Evolutionary conservation across 2,329 filamentous ascomycete species (phyloP).

Genomic region (Geoglossum cookeanum): DNA sequence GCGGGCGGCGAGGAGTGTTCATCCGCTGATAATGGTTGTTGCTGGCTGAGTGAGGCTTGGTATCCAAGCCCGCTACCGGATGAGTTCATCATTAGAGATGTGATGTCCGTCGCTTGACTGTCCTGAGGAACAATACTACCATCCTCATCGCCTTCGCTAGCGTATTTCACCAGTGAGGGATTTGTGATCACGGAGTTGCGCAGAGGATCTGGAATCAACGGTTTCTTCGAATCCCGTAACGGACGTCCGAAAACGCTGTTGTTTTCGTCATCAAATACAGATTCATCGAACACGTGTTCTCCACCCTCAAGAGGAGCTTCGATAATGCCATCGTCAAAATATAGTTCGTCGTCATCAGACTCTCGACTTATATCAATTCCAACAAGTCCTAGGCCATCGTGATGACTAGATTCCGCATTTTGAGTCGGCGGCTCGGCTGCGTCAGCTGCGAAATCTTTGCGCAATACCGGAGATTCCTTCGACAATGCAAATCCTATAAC

Average conservation of each 20-base stretch:
- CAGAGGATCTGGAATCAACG: constrained; percentile 39
- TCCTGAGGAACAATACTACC: constrained; percentile 2
- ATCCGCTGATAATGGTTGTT: not conserved
- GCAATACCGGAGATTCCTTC: constrained; percentile 22
- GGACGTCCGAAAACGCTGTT: not conserved
- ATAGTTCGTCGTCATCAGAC: constrained; percentile 34
- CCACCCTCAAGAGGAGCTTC: constrained; percentile 28
- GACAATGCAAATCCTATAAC: constrained; percentile 38
- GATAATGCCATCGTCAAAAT: constrained; percentile 47
- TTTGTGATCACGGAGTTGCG: constrained; percentile 26
- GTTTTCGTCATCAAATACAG: constrained; percentile 45
- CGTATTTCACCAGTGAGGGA: constrained; percentile 10
- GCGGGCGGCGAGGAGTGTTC: not conserved
- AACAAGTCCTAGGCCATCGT: constrained; percentile 27
- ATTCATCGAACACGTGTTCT: constrained; percentile 45
- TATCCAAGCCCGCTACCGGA: not conserved
- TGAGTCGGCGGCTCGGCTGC: constrained; percentile 9
- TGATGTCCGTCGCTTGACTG: not conserved
- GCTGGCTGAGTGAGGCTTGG: not conserved
- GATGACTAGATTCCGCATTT: constrained; percentile 2
- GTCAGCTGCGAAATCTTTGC: constrained; percentile 11
- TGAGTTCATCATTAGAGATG: not conserved
- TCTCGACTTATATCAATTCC: constrained; percentile 14
- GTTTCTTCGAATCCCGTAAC: constrained; percentile 44
- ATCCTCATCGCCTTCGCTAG: constrained; percentile 1